phyloP scores from a whole-genome alignment of 2,329 filamentous ascomycete genomes.

The Botrytis deweyae region DNA sequence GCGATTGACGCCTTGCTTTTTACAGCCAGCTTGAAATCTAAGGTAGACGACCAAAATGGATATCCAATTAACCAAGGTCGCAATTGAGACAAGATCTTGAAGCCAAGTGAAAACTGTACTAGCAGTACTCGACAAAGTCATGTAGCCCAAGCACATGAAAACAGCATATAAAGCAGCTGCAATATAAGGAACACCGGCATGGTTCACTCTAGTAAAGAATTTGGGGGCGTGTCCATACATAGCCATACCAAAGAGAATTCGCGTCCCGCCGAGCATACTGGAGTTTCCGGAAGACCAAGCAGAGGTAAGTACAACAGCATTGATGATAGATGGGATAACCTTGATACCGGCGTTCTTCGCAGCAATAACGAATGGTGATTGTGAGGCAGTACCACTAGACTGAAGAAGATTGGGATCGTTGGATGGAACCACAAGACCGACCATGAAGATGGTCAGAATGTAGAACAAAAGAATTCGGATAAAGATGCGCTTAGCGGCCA shows the following conservation, averaged over 20 bases:
- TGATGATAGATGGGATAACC: constrained; percentile 69
- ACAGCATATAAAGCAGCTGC: constrained; percentile 54
- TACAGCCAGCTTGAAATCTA: constrained; percentile 54
- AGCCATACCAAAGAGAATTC: constrained; percentile 59
- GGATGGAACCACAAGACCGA: constrained; percentile 58
- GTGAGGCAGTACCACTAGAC: constrained; percentile 48
- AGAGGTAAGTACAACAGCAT: constrained; percentile 72
- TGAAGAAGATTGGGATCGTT: constrained; percentile 50
- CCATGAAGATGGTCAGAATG: constrained; percentile 43
- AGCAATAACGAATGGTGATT: constrained; percentile 69
- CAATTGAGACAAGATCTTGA: constrained; percentile 59
- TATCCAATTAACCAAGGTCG: constrained; percentile 63
- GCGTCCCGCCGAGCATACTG: constrained; percentile 58
- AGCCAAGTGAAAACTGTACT: constrained; percentile 67
- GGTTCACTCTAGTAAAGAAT: constrained; percentile 54
- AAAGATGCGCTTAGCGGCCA: constrained; percentile 51
- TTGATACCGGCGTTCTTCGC: constrained; percentile 65
- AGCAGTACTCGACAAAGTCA: constrained; percentile 59
- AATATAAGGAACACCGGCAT: constrained; percentile 55
- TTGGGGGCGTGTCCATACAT: constrained; percentile 53
- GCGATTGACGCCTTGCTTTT: constrained; percentile 52
- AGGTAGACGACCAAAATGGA: constrained; percentile 60
- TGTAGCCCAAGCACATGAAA: constrained; percentile 64
- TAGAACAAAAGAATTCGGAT: constrained; percentile 59
- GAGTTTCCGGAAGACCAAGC: constrained; percentile 70